phyloP scores from a whole-genome alignment of 345 rosid species.

The Nephelium lappaceum region DNA sequence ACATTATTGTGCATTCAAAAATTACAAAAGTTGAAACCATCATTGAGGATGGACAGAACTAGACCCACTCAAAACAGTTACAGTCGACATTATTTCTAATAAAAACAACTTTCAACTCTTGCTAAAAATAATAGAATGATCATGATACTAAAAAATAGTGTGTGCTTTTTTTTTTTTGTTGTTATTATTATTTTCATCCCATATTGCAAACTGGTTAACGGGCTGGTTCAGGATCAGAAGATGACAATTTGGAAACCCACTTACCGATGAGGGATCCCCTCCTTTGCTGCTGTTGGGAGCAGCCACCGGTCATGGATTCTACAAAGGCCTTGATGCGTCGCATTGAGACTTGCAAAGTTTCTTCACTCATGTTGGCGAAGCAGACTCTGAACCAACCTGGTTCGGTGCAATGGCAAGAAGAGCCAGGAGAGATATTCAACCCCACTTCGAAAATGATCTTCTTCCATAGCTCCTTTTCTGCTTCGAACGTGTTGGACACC shows the following conservation, averaged over 20 bases:
- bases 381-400: conserved; percentile 94
- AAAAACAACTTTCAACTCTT: background rate
- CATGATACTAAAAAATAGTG: background rate
- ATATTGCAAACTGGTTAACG: conserved; percentile 21
- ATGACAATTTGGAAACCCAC: conserved; percentile 47
- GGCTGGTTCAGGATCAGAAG: conserved; percentile 30
- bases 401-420: conserved; percentile 80
- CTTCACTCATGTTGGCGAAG: conserved; percentile 65
- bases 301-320: background rate
- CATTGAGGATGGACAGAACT: background rate
- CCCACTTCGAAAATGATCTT: conserved; percentile 61
- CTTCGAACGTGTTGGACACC: conserved; percentile 55
- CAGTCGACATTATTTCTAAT: background rate
- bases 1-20: background rate
- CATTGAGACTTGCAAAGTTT: conserved; percentile 53
- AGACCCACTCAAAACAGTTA: background rate
- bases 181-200: too few species aligned
- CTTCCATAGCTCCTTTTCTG: conserved; percentile 73
- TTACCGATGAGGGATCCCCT: conserved; percentile 35
- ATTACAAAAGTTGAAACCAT: background rate
- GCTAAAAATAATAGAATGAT: background rate
- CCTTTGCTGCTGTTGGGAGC: background rate
- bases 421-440: conserved; percentile 81
- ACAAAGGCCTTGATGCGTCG: conserved; percentile 47
- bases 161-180: background rate